Percentiles rank a stretch among this genome's conserved stretches.
These are phyloP conservation scores for Blastobotrys aristatus DNA, from an alignment of 1,139 yeast genomes.

Conservation along the genomic window DNA sequence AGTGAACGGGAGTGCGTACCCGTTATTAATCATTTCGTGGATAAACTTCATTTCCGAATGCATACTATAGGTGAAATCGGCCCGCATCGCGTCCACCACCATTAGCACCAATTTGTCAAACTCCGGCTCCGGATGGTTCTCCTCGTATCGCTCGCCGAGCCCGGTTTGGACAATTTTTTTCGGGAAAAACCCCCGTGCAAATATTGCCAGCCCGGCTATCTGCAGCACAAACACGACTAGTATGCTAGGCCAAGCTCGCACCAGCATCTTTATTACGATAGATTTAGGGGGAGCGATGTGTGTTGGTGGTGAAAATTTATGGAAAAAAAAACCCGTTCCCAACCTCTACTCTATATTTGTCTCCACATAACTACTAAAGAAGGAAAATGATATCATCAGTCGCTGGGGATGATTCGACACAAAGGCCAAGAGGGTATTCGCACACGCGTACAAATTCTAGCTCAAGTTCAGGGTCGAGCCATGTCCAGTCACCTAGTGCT, in stretches of 20 bases:
- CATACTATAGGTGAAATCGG: slow-evolving; percentile 72
- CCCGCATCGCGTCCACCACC: slow-evolving; percentile 89
- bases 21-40: slow-evolving; percentile 59
- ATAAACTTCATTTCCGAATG: slow-evolving; percentile 58
- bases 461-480: slow-evolving; percentile 24
- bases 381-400: slow-evolving; percentile 16
- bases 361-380: too few relatives aligned
- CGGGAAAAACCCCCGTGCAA: slow-evolving; percentile 85
- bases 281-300: not conserved
- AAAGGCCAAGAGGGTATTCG: slow-evolving; percentile 22
- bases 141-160: slow-evolving; percentile 34
- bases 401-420: slow-evolving; percentile 16
- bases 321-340: not conserved
- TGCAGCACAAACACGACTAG: slow-evolving; percentile 38
- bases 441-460: slow-evolving; percentile 31
- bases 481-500: slow-evolving; percentile 14
- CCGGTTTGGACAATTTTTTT: slow-evolving; percentile 72
- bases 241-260: slow-evolving; percentile 14
- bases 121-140: slow-evolving; percentile 36
- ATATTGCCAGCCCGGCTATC: slow-evolving; percentile 51
- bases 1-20: slow-evolving; percentile 79
- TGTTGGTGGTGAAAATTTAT: not conserved
- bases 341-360: too few relatives aligned
- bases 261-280: not conserved
- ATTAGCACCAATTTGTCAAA: slow-evolving; percentile 70